Conservation (phyloP, 2,329 filamentous ascomycete species). For the Emmonsiellopsis sp. region DNA sequence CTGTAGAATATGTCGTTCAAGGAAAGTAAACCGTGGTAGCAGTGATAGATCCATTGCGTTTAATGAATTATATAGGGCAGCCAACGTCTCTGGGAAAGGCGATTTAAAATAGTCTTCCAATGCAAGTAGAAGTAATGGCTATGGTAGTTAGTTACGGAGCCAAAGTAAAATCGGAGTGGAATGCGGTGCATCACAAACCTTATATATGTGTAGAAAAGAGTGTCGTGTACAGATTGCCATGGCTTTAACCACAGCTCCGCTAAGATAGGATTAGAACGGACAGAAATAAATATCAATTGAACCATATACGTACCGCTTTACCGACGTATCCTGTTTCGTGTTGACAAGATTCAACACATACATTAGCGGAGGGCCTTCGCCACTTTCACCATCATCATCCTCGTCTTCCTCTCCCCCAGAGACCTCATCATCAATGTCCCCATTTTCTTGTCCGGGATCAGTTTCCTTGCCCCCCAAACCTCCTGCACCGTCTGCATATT, state of each 20-base stretch:
- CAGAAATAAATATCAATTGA: not conserved
- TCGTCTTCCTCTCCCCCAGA: conserved; percentile 36
- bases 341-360: conserved; percentile 97
- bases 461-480: conserved; percentile 29
- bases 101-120: conserved; percentile 96
- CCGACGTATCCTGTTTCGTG: conserved; percentile 89
- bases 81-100: conserved; percentile 77
- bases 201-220: conserved; percentile 97
- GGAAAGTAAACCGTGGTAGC: conserved; percentile 72
- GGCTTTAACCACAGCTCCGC: conserved; percentile 90
- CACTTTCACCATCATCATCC: conserved; percentile 56
- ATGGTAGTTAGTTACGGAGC: conserved; percentile 4
- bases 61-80: conserved; percentile 80
- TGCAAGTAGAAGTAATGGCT: conserved; percentile 82
- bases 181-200: conserved; percentile 45
- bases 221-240: conserved; percentile 99
- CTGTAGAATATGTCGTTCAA: conserved; percentile 80
- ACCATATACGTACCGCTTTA: conserved; percentile 50
- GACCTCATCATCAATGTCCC: conserved; percentile 32
- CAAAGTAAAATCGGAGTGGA: not conserved
- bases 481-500: conserved; percentile 41
- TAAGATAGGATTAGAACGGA: conserved; percentile 21
- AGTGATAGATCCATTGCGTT: conserved; percentile 95
- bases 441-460: conserved; percentile 32
- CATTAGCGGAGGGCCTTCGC: conserved; percentile 82